Conservation (phyloP, 2,329 filamentous ascomycete genomes). For the Diaporthe aspalathi region DNA sequence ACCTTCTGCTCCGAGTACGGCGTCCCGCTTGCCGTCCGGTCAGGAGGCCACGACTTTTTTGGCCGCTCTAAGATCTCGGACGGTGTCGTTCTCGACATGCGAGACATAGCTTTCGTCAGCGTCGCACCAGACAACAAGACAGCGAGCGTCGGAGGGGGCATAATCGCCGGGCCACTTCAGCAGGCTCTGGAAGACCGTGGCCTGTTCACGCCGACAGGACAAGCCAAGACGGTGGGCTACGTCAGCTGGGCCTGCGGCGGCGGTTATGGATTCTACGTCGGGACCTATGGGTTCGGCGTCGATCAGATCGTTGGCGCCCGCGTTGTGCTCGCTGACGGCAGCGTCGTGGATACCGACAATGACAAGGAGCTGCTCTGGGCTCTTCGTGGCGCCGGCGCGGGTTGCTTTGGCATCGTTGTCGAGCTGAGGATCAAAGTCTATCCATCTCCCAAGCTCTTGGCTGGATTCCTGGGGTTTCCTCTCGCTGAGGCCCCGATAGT, state of each 20-base stretch:
- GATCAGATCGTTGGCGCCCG: slow-evolving; percentile 52
- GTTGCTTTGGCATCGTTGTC: slow-evolving; percentile 45
- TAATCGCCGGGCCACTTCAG: slow-evolving; percentile 34
- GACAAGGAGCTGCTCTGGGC: slow-evolving; percentile 43
- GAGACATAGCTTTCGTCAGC: slow-evolving; percentile 10
- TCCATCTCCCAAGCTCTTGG: slow-evolving; percentile 11
- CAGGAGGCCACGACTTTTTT: slow-evolving; percentile 18
- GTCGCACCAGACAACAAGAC: slow-evolving; percentile 32
- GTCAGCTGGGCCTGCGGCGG: slow-evolving; percentile 51
- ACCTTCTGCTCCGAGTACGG: not conserved
- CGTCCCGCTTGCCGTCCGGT: slow-evolving; percentile 5
- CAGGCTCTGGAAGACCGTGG: slow-evolving; percentile 36
- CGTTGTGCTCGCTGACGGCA: slow-evolving; percentile 45
- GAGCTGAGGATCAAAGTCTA: slow-evolving; percentile 46
- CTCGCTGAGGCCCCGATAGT: not conserved
- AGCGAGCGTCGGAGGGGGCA: slow-evolving; percentile 41
- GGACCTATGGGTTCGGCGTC: slow-evolving; percentile 48
- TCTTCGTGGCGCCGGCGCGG: slow-evolving; percentile 45
- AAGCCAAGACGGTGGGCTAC: slow-evolving; percentile 46
- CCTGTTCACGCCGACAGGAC: slow-evolving; percentile 38
- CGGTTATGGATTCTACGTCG: slow-evolving; percentile 49
- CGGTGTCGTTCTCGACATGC: slow-evolving; percentile 25
- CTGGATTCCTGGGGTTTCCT: not conserved
- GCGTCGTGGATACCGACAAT: slow-evolving; percentile 45
- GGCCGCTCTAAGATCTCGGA: slow-evolving; percentile 1